Base-by-base conservation (phyloP, 495 filamentous ascomycete genomes). In the Pyrenula aspistea region DNA sequence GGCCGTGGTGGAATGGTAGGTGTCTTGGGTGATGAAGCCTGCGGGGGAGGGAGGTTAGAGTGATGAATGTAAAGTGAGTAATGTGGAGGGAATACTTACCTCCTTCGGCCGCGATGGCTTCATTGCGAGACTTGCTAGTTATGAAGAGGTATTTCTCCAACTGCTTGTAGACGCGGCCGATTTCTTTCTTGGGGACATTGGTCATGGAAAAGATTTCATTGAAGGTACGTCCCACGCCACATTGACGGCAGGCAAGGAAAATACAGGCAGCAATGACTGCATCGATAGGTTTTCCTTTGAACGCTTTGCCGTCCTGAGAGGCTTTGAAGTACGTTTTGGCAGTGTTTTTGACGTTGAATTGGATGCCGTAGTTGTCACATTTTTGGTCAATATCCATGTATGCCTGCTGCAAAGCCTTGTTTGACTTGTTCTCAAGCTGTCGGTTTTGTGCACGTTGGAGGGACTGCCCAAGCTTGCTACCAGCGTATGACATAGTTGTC, bases 211-310 rank as follows among this genome's bases (percentile, higher is more conserved):
- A 92, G 61, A 98, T 88, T 68, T 97, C 94, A 22, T 84, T 84
- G 74, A 97, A 98, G 1, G 89, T 95, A 54, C 94, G 84, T 1
- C 87, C 86, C 20, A 90, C 86, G 60, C 83, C 81, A 64, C 84
- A 86, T 70, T 95, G 89, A 31, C 93, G 90, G 67, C 91, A 96
- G 22, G 93, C 91, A 64, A 97, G 91, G 74, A 97, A 96, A 69
- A 98, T 92, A 68, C 91, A 96, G 1, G 90, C 89, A 10, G 93
- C 94, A 54, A 95, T 91, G 57, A 97, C 84, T 51, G 89, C 89
- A 61, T 97, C 92, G 57, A 89, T 86, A 0, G 89, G 88, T 71
- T 97, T 98, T 63, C 91, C 91, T 74, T 94, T 95, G 75, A 98
- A 89, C 2, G 87, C 81, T 69, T 92, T 92, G 59, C 83, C 85